Percentiles rank a stretch among this genome's conserved stretches.
Conservation (phyloP, 805 yeast genomes). For the Teunomyces aglyptinius region DNA sequence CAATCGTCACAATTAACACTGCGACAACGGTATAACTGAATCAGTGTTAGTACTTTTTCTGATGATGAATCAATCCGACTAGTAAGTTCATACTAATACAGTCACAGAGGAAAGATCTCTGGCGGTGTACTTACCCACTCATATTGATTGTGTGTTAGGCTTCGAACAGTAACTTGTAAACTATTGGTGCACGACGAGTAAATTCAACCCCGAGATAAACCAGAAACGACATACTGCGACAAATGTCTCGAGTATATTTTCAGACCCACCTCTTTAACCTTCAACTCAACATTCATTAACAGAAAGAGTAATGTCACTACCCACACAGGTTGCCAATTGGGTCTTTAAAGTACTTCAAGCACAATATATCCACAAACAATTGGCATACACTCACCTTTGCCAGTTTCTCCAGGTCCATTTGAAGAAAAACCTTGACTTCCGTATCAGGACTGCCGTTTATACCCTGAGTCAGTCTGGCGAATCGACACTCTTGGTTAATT, state of each 20-base stretch:
- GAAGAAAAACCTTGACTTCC: constrained; percentile 38
- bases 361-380: constrained; percentile 58
- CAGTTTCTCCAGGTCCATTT: constrained; percentile 50
- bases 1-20: constrained; percentile 57
- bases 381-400: constrained; percentile 62
- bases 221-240: neutral
- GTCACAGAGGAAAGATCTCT: too few species aligned
- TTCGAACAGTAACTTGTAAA: neutral
- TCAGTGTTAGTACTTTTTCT: constrained; percentile 10
- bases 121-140: constrained; percentile 43
- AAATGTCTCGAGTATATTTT: neutral
- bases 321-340: constrained; percentile 36
- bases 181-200: constrained; percentile 1
- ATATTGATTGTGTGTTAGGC: constrained; percentile 17
- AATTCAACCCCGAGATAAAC: neutral
- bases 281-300: too few species aligned
- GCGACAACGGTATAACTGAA: constrained; percentile 67
- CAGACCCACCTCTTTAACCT: too few species aligned
- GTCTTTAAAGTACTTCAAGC: constrained; percentile 40
- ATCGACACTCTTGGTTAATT: constrained; percentile 56
- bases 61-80: too few species aligned
- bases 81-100: too few species aligned
- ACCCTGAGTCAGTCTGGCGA: constrained; percentile 52
- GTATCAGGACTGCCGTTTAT: constrained; percentile 63
- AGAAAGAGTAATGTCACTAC: constrained; percentile 5